Percentiles rank a stretch among this genome's conserved stretches.
phyloP scores from a whole-genome alignment of 1,284 basidiomycete species.

The Cryptococcus sp. region DNA sequence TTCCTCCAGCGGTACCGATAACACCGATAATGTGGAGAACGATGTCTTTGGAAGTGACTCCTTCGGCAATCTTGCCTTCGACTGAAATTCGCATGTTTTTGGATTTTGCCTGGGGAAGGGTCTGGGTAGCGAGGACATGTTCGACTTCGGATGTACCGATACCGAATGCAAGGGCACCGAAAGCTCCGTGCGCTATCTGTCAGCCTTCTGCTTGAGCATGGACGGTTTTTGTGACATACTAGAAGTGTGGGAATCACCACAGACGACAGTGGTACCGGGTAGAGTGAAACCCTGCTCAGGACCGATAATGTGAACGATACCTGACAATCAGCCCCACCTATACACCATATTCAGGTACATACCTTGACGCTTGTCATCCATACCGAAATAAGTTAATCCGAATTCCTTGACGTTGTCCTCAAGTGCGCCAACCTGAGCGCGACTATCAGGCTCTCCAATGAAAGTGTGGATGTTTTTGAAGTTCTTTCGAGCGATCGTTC shows the following conservation, averaged over 20 bases:
- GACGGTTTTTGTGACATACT: slow-evolving; percentile 43
- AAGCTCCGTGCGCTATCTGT: slow-evolving; percentile 78
- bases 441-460: slow-evolving; percentile 82
- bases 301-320: slow-evolving; percentile 93
- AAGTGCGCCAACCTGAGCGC: slow-evolving; percentile 83
- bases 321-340: slow-evolving; percentile 45
- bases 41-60: slow-evolving; percentile 91
- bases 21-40: slow-evolving; percentile 90
- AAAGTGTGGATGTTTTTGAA: slow-evolving; percentile 73
- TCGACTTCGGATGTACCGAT: slow-evolving; percentile 97
- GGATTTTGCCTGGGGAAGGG: slow-evolving; percentile 81
- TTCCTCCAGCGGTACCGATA: slow-evolving; percentile 92
- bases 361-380: slow-evolving; percentile 87
- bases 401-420: slow-evolving; percentile 96
- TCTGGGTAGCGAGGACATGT: slow-evolving; percentile 94
- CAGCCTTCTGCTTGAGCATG: background rate
- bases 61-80: slow-evolving; percentile 77
- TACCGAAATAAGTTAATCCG: slow-evolving; percentile 90
- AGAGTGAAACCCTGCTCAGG: slow-evolving; percentile 96
- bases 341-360: slow-evolving; percentile 11
- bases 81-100: slow-evolving; percentile 96
- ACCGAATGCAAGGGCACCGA: slow-evolving; percentile 92
- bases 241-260: slow-evolving; percentile 87
- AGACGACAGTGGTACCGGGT: slow-evolving; percentile 91
- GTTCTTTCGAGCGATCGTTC: slow-evolving; percentile 79